Evolutionary conservation across 345 rosid species (phyloP), one percentile per base, ranked within the genome.

Genomic region (Salix udensis): DNA sequence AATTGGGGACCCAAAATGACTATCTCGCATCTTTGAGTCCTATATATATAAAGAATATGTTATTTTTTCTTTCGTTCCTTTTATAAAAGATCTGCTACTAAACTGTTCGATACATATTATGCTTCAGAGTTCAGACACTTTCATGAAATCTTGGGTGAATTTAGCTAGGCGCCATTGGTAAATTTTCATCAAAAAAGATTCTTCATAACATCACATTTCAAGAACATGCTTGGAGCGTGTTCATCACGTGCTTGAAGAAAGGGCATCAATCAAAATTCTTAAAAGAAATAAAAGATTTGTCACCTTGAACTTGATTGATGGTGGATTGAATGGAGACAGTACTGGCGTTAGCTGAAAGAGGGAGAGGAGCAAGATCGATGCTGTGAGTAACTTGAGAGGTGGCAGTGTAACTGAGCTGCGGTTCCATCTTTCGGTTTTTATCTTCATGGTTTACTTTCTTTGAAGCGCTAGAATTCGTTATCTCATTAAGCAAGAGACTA

Each of bases 401-500:
- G 30, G 79, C 31, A 44, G 77, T 42, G 79, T 80, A 78, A 86
- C 46, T 77, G 67, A 76, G 82, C 60, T 87, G 75, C 23, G 79
- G 89, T 19, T 82, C 88, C 77, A 86, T 37, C 82, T 84, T 86
- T 78, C 74, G 76, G 80, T 71, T 83, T 69, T 79, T 87, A 66
- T 84, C 84, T 64, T 86, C 84, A 39, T 84, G 85, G n/a, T 61
- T 24, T 15, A 71, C 88, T 75, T 80, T 87, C 60, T 82, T 82
- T 37, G 82, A 61, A 78, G 80, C 78, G 39, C 78, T 82, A 71
- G 80, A 83, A 76, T 83, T 84, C 82, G 85, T 71, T 68, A 87
- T 88, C 78, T 89, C 93, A 78, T 86, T 86, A 39, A 89, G 80
- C 70, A 91, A 53, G 30, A 87, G 87, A 34, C 87, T 88, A 9